Evolutionary conservation across 768 basidiomycete species (phyloP).

Genomic region (Leccinum arenicola): DNA sequence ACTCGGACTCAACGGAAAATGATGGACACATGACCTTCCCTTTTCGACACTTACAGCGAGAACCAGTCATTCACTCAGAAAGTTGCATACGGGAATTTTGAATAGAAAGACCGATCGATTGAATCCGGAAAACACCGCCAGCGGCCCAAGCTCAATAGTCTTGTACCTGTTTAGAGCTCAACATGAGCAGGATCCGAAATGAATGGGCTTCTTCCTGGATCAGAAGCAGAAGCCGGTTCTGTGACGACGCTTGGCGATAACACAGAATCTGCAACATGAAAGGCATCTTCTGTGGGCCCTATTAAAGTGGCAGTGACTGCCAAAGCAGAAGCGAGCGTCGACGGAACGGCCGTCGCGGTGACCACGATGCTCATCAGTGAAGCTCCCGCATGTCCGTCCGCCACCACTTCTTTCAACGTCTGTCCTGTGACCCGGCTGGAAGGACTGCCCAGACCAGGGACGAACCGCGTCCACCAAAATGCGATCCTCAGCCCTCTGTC

Average conservation of each 20-base stretch:
- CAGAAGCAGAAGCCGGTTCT: background rate
- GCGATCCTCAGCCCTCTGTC: conserved; percentile 77
- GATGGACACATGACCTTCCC: background rate
- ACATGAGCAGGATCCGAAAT: conserved; percentile 9
- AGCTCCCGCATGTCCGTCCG: background rate
- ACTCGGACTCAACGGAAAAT: background rate
- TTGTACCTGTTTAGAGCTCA: conserved; percentile 15
- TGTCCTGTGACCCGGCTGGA: background rate
- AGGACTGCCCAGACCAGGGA: conserved; percentile 39
- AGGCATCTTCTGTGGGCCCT: background rate
- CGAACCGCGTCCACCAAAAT: conserved; percentile 84
- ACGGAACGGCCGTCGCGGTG: background rate
- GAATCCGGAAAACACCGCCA: background rate
- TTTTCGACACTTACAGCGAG: background rate
- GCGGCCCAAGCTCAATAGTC: background rate
- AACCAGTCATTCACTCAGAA: background rate
- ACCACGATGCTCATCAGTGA: conserved; percentile 10
- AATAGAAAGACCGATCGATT: background rate
- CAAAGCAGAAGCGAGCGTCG: conserved; percentile 14
- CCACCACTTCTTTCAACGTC: conserved; percentile 6
- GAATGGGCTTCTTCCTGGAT: background rate
- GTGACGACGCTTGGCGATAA: background rate
- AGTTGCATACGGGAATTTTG: background rate
- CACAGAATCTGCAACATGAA: background rate
- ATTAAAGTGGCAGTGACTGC: conserved; percentile 3